Base-by-base conservation (phyloP, 2,329 filamentous ascomycete species). In the Aurifilum marmelostoma region DNA sequence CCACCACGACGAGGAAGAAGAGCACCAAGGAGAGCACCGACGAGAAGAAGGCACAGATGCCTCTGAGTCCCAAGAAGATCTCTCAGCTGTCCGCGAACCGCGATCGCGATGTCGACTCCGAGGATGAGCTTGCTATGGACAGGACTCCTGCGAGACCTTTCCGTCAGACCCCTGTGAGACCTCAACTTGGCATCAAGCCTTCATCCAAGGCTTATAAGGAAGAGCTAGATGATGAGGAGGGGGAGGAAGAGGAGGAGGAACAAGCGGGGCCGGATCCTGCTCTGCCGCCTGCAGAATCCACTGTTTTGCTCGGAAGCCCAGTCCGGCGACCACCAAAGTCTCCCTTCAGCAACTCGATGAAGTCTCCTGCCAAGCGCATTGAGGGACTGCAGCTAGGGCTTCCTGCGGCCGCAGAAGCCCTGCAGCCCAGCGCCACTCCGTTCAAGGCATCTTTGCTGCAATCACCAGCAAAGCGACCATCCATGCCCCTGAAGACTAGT, bases 61-160 rank as follows among this genome's bases (percentile, higher is more conserved):
- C 88, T 43, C 80, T 90, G 66, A 89, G 87, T 79, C 88, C 87
- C 79, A 89, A 87, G 81, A 91, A 90, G 82, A 83, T 87, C 73
- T 87, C 86, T 54, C 86, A 89, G 79, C 80, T 89, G 73, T 80
- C 83, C 63, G 73, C 75, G 74, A 78, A 69, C 39, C 67, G 67
- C 56, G 73, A 75, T 21, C 78, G 79, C 72, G 85, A 86, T 65
- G 74, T 75, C 37, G 80, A 81, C 39, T 88, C 87, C 18, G 88
- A 90, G 64, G 88, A 90, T 74, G 87, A 90, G 76, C 83, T 90
- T 47, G 84, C 80, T 12, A 81, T 79, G 56, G 84, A 86, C 70
- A 82, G 83, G 73, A 81, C 82, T 1, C 84, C 84, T 7, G 79
- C 85, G 59, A 84, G 83, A 74, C 80, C 84, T 1, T 78, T 89